Evolutionary conservation across 208 protist genomes (phyloP).

Genomic region (Herpetomonas tarakana): DNA sequence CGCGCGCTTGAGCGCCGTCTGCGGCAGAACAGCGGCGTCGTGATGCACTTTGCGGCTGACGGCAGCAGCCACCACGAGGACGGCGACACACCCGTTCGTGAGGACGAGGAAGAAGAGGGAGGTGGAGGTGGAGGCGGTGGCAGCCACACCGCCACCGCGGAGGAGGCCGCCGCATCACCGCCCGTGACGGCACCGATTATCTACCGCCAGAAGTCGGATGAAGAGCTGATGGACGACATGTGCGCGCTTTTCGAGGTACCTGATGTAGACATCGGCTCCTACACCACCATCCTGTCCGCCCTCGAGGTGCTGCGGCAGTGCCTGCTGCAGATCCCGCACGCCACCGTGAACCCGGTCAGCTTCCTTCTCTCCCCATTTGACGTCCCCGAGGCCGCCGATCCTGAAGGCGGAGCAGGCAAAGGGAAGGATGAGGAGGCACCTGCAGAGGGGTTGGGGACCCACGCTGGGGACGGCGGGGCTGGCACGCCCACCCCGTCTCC

Average conservation of each 20-base stretch:
- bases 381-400: constrained; percentile 2
- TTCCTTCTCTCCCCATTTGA: constrained; percentile 42
- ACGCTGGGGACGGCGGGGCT: background rate
- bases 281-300: constrained; percentile 43
- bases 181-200: constrained; percentile 1
- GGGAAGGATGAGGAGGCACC: background rate
- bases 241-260: constrained; percentile 12
- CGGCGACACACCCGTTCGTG: background rate
- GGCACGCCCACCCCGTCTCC: background rate
- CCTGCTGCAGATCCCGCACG: constrained; percentile 33
- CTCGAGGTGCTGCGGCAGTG: constrained; percentile 43
- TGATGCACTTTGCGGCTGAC: too few relatives aligned
- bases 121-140: background rate
- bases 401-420: background rate
- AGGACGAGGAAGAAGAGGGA: constrained; percentile 4
- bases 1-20: too few relatives aligned
- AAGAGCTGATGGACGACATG: constrained; percentile 5
- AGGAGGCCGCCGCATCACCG: too few relatives aligned
- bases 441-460: background rate
- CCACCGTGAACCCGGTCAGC: constrained; percentile 51
- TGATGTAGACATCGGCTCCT: constrained; percentile 36
- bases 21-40: too few relatives aligned
- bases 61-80: background rate
- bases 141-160: background rate
- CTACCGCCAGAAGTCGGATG: constrained; percentile 3